A percentile compares a stretch with the other conserved stretches of the same genome.
phyloP scores from a whole-genome alignment of 345 rosid species.

The Pistacia vera region DNA sequence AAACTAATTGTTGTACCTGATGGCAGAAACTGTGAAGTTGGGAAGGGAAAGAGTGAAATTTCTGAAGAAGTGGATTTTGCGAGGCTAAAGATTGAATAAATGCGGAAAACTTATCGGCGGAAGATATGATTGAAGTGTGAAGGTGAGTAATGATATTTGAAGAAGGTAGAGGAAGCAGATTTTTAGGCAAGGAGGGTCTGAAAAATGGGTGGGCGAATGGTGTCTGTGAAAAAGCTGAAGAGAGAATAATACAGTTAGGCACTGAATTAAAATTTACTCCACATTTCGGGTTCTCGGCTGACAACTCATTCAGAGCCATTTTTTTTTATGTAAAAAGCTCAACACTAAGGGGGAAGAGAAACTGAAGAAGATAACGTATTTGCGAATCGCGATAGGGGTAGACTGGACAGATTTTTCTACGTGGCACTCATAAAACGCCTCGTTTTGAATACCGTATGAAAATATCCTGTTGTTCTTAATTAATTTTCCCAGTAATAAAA shows the following conservation, averaged over 20 bases:
- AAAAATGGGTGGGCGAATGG: conserved; percentile 34
- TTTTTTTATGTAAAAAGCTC: conserved; percentile 5
- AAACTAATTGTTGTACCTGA: neutral
- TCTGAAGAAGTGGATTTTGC: conserved; percentile 50
- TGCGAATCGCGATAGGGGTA: neutral
- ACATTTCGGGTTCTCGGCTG: conserved; percentile 25
- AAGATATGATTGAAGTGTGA: conserved; percentile 45
- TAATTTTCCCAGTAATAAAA: no score
- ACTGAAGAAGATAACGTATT: conserved; percentile 6
- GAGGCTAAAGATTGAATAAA: conserved; percentile 46
- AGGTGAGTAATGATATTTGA: conserved; percentile 41
- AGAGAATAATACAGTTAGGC: conserved; percentile 37
- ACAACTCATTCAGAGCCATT: conserved; percentile 34
- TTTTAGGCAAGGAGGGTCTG: conserved; percentile 29
- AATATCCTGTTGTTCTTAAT: neutral
- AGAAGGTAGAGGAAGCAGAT: conserved; percentile 30
- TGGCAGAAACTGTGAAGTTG: conserved; percentile 32
- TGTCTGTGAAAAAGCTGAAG: conserved; percentile 50
- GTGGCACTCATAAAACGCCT: neutral
- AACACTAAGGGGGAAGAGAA: neutral
- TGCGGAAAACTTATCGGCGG: conserved; percentile 40
- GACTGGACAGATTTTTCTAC: conserved; percentile 1
- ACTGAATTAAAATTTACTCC: neutral
- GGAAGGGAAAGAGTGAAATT: conserved; percentile 43
- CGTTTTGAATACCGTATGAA: neutral